Conservation (phyloP, 306 rosid genomes). For the Styphnolobium japonicum region DNA sequence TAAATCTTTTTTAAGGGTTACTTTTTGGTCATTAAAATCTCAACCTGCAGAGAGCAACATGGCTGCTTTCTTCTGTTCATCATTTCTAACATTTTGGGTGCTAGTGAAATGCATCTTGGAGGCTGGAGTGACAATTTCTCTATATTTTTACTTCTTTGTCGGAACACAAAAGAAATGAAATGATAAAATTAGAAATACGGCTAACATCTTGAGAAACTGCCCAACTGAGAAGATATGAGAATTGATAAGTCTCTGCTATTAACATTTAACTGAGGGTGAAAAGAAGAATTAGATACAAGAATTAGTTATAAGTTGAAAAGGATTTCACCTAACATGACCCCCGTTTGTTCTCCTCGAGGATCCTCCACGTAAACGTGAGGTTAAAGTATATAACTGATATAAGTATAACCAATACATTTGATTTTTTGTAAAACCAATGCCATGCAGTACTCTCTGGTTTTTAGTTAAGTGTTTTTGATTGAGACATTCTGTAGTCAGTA, state of each 20-base stretch:
- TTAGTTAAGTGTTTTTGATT: background rate
- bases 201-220: background rate
- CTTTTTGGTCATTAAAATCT: background rate
- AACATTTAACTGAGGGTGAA: background rate
- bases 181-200: background rate
- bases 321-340: background rate
- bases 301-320: background rate
- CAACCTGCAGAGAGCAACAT: background rate
- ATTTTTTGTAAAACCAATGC: background rate
- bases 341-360: background rate
- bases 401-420: background rate
- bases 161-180: background rate
- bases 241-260: background rate
- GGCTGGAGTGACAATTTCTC: background rate
- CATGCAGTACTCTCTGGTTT: background rate
- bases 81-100: constrained; percentile 4
- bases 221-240: background rate
- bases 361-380: background rate
- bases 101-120: background rate
- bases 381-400: too few relatives aligned
- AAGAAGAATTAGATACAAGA: background rate
- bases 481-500: constrained; percentile 2
- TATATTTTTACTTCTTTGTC: background rate
- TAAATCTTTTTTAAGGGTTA: background rate
- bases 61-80: background rate